Evolutionary conservation across 768 basidiomycete species (phyloP).

Genomic region (Mycena amicta): DNA sequence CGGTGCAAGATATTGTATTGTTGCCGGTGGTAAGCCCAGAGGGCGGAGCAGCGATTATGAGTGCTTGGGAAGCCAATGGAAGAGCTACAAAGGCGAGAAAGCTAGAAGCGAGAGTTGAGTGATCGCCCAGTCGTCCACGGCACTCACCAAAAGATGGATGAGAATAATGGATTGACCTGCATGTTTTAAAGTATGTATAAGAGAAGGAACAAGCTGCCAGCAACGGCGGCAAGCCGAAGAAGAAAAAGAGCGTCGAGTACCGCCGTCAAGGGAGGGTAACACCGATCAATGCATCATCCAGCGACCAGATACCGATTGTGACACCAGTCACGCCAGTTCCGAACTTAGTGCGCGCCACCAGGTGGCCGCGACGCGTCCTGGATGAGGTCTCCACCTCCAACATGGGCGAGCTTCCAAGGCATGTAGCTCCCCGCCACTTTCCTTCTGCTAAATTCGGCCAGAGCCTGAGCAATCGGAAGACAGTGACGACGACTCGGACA

Average conservation of each 20-base stretch:
- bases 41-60: slow-evolving; percentile 11
- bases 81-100: slow-evolving; percentile 14
- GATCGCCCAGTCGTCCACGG: neutral
- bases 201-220: slow-evolving; percentile 20
- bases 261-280: neutral
- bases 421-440: no score
- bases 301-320: no score
- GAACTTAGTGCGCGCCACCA: no score
- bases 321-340: no score
- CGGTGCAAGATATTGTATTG: slow-evolving; percentile 5
- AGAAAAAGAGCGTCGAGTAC: neutral
- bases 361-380: no score
- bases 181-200: slow-evolving; percentile 1
- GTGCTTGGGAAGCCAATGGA: slow-evolving; percentile 14
- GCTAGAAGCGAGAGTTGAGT: slow-evolving; percentile 1
- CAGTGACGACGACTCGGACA: neutral
- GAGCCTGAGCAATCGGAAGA: no score
- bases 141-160: slow-evolving; percentile 20
- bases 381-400: no score
- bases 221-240: slow-evolving; percentile 21
- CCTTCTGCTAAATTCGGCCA: no score
- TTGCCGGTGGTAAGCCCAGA: slow-evolving; percentile 7
- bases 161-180: slow-evolving; percentile 22
- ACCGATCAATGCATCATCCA: neutral
- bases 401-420: no score